These are phyloP conservation scores for Choricystis sp. DNA, from an alignment of 139 green algal genomes.

Conservation along the genomic window DNA sequence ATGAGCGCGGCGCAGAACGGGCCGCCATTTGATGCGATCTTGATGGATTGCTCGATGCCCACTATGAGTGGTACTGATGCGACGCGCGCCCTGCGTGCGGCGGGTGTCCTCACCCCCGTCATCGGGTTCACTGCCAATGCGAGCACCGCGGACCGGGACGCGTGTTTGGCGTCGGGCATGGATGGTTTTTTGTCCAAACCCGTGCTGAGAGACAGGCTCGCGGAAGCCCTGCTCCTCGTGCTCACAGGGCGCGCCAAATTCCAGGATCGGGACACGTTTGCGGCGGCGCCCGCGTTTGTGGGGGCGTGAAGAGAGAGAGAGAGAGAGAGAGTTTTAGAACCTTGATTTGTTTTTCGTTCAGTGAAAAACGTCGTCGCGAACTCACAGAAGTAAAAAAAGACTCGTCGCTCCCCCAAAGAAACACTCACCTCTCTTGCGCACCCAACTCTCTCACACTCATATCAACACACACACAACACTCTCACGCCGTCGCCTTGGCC, in stretches of 20 bases:
- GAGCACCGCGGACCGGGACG: constrained; percentile 45
- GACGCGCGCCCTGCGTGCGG: constrained; percentile 38
- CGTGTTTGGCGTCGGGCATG: constrained; percentile 71
- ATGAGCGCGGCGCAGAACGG: not conserved
- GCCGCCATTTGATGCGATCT: constrained; percentile 29
- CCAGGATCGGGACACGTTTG: constrained; percentile 2
- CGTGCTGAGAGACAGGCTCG: constrained; percentile 51
- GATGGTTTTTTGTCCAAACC: constrained; percentile 77
- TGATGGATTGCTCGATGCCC: constrained; percentile 88
- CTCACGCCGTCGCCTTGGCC: not conserved
- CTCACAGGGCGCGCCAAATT: constrained; percentile 8
- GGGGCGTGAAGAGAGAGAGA: not conserved
- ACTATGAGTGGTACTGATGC: constrained; percentile 74
- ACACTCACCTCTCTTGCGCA: no score
- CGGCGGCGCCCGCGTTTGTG: not conserved
- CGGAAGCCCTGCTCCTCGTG: constrained; percentile 25
- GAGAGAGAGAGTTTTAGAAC: not conserved
- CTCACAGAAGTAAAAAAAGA: no score
- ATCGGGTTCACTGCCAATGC: constrained; percentile 84
- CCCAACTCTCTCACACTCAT: not conserved
- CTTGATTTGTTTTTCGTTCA: not conserved
- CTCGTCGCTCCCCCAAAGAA: no score
- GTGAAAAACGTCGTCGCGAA: no score
- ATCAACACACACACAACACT: not conserved
- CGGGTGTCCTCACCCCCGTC: constrained; percentile 48